Percentiles rank a stretch among this genome's conserved stretches.
phyloP scores from a whole-genome alignment of 2,329 filamentous ascomycete species.

The Fusarium lyarnte region DNA sequence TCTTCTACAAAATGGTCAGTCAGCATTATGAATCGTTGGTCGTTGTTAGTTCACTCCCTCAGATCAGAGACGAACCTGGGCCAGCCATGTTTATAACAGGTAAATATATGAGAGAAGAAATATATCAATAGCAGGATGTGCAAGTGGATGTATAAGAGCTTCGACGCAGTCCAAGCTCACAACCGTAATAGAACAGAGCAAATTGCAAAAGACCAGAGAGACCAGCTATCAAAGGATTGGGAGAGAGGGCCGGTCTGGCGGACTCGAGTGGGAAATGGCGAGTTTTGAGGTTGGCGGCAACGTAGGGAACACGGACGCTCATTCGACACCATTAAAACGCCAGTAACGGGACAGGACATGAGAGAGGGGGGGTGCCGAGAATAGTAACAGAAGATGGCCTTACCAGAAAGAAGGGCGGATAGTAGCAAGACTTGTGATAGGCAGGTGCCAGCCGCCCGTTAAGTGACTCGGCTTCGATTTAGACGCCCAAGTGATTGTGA shows the following conservation, averaged over 20 bases:
- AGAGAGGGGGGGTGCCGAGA: constrained; percentile 38
- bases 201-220: constrained; percentile 56
- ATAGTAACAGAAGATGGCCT: constrained; percentile 41
- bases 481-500: constrained; percentile 41
- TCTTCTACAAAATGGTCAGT: constrained; percentile 53
- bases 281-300: constrained; percentile 60
- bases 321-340: constrained; percentile 51
- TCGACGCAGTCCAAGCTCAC: constrained; percentile 42
- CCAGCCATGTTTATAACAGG: constrained; percentile 48
- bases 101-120: constrained; percentile 18
- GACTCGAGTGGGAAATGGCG: constrained; percentile 53
- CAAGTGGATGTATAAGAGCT: constrained; percentile 35
- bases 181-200: constrained; percentile 44
- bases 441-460: constrained; percentile 37
- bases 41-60: not conserved
- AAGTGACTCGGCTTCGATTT: constrained; percentile 38
- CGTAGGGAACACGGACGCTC: constrained; percentile 42
- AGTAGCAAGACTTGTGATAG: constrained; percentile 42
- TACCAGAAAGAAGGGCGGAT: constrained; percentile 39
- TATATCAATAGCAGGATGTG: constrained; percentile 18
- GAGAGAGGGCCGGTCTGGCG: constrained; percentile 49
- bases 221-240: constrained; percentile 64
- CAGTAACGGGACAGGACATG: constrained; percentile 45
- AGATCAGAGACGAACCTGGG: constrained; percentile 50
- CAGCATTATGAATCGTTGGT: constrained; percentile 28